Evolutionary conservation across 768 basidiomycete genomes (phyloP).

Genomic region (Tulasnella calospora): DNA sequence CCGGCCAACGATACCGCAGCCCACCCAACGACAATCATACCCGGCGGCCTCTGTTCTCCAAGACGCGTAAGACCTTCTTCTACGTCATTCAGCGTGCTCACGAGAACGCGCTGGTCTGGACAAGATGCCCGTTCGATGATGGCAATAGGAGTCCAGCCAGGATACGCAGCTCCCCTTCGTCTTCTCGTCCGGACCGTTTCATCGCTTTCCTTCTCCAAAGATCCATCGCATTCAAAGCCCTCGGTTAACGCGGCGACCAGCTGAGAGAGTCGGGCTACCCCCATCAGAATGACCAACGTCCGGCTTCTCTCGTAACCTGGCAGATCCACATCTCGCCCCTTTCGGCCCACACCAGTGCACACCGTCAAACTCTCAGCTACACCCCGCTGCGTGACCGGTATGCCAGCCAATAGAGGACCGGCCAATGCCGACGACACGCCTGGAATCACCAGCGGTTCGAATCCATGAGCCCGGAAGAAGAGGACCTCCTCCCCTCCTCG

Average conservation of each 20-base stretch:
- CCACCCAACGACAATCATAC: slow-evolving; percentile 97
- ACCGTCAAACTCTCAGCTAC: slow-evolving; percentile 85
- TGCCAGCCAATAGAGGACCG: slow-evolving; percentile 81
- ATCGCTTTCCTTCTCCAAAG: neutral
- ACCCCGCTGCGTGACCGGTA: slow-evolving; percentile 93
- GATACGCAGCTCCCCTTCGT: slow-evolving; percentile 59
- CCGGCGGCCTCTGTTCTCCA: slow-evolving; percentile 88
- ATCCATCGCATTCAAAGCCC: slow-evolving; percentile 21
- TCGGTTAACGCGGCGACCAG: slow-evolving; percentile 58
- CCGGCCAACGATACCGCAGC: slow-evolving; percentile 72
- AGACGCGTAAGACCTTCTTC: slow-evolving; percentile 62
- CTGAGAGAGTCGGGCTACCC: slow-evolving; percentile 75
- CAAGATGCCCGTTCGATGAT: slow-evolving; percentile 93
- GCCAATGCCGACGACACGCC: slow-evolving; percentile 88
- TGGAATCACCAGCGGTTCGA: slow-evolving; percentile 78
- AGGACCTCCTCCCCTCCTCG: slow-evolving; percentile 92
- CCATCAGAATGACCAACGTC: slow-evolving; percentile 88
- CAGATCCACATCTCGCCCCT: slow-evolving; percentile 75
- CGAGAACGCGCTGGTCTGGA: slow-evolving; percentile 82
- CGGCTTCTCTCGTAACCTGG: slow-evolving; percentile 80
- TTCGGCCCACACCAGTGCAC: slow-evolving; percentile 89
- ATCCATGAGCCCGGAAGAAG: slow-evolving; percentile 82
- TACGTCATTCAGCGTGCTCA: slow-evolving; percentile 70
- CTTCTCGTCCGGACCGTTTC: slow-evolving; percentile 30
- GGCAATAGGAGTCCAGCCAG: slow-evolving; percentile 73